Evolutionary conservation across 1,139 yeast genomes (phyloP).

Genomic region (Pichia sp.): DNA sequence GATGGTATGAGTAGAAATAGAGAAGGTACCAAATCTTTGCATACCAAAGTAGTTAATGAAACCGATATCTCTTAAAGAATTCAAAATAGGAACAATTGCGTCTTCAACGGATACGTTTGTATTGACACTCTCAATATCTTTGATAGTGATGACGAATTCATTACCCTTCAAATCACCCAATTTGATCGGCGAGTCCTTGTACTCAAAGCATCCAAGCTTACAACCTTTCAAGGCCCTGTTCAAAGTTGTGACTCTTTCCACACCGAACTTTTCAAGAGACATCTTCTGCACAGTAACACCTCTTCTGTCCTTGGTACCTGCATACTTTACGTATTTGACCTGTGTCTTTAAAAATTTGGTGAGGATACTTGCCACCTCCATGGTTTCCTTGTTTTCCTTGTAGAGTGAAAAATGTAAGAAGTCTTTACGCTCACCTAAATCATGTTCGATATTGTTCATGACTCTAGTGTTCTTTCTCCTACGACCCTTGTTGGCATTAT

Average conservation of each 20-base stretch:
- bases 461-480: constrained; percentile 28
- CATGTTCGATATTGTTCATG: constrained; percentile 45
- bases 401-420: constrained; percentile 74
- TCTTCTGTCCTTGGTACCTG: constrained; percentile 96
- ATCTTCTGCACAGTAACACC: constrained; percentile 90
- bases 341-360: constrained; percentile 70
- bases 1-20: constrained; percentile 80
- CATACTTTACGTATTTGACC: constrained; percentile 62
- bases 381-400: constrained; percentile 94
- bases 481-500: constrained; percentile 28
- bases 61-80: constrained; percentile 58
- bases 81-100: constrained; percentile 45
- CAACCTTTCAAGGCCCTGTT: constrained; percentile 71
- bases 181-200: constrained; percentile 53
- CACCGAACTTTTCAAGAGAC: constrained; percentile 62
- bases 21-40: constrained; percentile 97
- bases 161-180: constrained; percentile 86
- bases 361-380: constrained; percentile 82
- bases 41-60: constrained; percentile 92
- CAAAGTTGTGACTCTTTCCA: constrained; percentile 71
- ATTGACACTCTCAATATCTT: constrained; percentile 48
- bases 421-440: constrained; percentile 62
- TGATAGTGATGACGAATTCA: constrained; percentile 75
- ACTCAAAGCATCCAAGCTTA: constrained; percentile 69
- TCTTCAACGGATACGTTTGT: constrained; percentile 32